Conservation (phyloP, 2,329 filamentous ascomycete genomes). For the Fusarium tupiense region DNA sequence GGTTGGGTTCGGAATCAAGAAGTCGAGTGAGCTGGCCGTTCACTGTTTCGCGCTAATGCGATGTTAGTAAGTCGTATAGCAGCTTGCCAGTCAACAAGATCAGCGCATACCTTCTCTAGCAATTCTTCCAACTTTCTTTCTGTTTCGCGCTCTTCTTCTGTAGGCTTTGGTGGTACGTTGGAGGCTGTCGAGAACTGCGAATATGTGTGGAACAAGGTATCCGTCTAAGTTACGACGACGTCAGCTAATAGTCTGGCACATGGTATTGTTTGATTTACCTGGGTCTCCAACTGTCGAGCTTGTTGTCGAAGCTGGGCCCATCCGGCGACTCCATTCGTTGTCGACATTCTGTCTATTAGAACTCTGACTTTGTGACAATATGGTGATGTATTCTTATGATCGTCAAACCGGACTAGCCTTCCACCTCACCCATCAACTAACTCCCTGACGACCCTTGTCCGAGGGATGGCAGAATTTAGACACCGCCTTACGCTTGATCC, state of each 20-base stretch:
- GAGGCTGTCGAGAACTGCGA: slow-evolving; percentile 87
- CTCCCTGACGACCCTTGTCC: slow-evolving; percentile 43
- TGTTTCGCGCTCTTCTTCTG: slow-evolving; percentile 82
- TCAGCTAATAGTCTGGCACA: slow-evolving; percentile 35
- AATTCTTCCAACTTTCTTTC: slow-evolving; percentile 87
- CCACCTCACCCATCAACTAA: slow-evolving; percentile 30
- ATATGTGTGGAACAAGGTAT: slow-evolving; percentile 84
- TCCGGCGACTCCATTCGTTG: slow-evolving; percentile 66
- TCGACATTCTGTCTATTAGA: slow-evolving; percentile 56
- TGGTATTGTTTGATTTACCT: slow-evolving; percentile 65
- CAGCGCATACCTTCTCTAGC: slow-evolving; percentile 73
- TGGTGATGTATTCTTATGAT: slow-evolving; percentile 25
- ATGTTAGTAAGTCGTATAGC: slow-evolving; percentile 17
- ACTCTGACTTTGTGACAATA: slow-evolving; percentile 6
- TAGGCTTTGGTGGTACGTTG: slow-evolving; percentile 83
- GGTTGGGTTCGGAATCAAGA: slow-evolving; percentile 88
- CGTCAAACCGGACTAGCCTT: slow-evolving; percentile 17
- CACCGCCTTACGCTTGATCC: slow-evolving; percentile 36
- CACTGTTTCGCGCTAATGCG: slow-evolving; percentile 77
- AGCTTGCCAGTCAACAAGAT: neutral
- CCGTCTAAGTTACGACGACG: slow-evolving; percentile 68
- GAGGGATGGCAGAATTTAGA: slow-evolving; percentile 37
- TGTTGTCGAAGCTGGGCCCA: slow-evolving; percentile 97
- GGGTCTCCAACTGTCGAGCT: slow-evolving; percentile 85
- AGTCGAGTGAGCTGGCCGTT: slow-evolving; percentile 86